Evolutionary conservation across 1,139 yeast species (phyloP).

Genomic region (Sugiyamaella sp.): DNA sequence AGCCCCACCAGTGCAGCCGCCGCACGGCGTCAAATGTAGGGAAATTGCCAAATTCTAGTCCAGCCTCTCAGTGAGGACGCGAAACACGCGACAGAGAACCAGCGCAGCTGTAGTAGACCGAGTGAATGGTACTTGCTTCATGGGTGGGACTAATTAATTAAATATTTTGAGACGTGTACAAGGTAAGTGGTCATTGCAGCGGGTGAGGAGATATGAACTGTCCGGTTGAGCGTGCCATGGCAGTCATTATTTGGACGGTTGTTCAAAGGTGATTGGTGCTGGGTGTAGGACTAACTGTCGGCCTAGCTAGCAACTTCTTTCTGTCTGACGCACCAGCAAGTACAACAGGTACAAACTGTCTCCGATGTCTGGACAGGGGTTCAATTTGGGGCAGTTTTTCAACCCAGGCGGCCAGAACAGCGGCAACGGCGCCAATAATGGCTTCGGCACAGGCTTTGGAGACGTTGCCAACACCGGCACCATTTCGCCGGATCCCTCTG

Average conservation of each 20-base stretch:
- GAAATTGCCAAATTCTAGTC: constrained; percentile 12
- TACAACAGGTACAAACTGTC: background rate
- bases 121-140: no score
- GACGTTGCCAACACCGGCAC: constrained; percentile 3
- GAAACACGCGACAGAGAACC: constrained; percentile 5
- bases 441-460: constrained; percentile 10
- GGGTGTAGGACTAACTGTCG: no score
- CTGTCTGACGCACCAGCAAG: no score
- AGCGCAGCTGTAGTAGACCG: no score
- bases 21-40: background rate
- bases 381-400: constrained; percentile 17
- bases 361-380: constrained; percentile 16
- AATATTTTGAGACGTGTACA: no score
- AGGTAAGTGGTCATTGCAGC: no score
- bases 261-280: no score
- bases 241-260: no score
- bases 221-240: no score
- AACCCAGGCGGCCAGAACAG: constrained; percentile 3
- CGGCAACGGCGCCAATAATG: constrained; percentile 2
- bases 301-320: no score
- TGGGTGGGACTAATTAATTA: no score
- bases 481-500: constrained; percentile 15
- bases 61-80: constrained; percentile 8
- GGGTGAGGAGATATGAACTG: no score
- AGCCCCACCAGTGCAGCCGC: background rate